Evolutionary conservation across 495 filamentous ascomycete species (phyloP), one percentile per base, ranked within the genome.

Genomic region (Talaromyces liani): DNA sequence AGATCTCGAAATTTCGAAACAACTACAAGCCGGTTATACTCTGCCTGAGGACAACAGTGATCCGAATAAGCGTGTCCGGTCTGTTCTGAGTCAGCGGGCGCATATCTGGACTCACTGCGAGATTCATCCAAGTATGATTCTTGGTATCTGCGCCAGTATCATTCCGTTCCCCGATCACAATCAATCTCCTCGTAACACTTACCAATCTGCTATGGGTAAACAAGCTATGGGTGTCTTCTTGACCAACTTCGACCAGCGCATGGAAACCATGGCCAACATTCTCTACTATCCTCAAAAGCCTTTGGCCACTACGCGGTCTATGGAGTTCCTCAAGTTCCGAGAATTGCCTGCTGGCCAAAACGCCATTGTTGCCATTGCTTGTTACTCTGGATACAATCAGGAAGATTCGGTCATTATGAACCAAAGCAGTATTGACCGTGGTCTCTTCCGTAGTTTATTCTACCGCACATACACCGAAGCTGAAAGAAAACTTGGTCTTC

Each of bases 331-430:
- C 66, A 96, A 95, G 65, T 99, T 98, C 85, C 85, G 94, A 69
- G 95, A 99, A 75, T 79, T 99, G 60, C 94, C 94, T 2, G 94
- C 94, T 27, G 94, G 94, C 6, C 94, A 99, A 76, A 99, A 99
- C 68, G 94, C 94, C 22, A 98, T 99, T 68, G 94, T 99, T 12
- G 94, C 95, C 39, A 98, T 99, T 79, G 84, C 90, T 54, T 92
- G 89, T 73, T 99, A 98, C 77, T 96, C 92, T 16, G 94, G 94
- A n/a, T 99, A 98, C 82, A 98, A 99, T 73, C 95, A 98, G 74
- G 94, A 99, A 91, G 94, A 99, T 85, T 98, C 94, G 24, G 94
- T 99, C 60, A 95, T 99, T 67, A 97, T 99, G 95, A 99, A 97
- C 76, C 95, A 99, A 75, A 95, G 91, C 78, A 94, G 91, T 67